These are phyloP conservation scores for Phytophthora agathidicida DNA, from an alignment of 352 stramenopile species.

Conservation along the genomic window DNA sequence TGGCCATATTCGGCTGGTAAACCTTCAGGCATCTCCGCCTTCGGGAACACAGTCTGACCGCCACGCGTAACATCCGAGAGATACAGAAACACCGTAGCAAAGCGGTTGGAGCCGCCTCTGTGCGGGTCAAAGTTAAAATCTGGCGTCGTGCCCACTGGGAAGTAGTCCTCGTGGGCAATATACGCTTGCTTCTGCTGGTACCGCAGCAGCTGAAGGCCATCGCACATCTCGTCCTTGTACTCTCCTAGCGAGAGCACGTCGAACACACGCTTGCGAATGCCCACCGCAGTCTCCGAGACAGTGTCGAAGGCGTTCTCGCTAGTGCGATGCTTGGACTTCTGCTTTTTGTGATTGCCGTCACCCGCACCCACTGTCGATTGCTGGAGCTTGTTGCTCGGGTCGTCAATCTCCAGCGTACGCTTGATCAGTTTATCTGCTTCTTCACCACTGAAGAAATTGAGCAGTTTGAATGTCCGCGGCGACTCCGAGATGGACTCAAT, in stretches of 20 bases:
- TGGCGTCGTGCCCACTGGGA: slow-evolving; percentile 57
- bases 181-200: slow-evolving; percentile 97
- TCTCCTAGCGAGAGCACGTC: slow-evolving; percentile 89
- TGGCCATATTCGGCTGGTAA: slow-evolving; percentile 64
- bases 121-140: slow-evolving; percentile 83
- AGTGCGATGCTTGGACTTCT: slow-evolving; percentile 74
- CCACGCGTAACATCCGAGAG: slow-evolving; percentile 79
- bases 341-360: slow-evolving; percentile 74
- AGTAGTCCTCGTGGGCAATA: slow-evolving; percentile 95
- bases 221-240: slow-evolving; percentile 91
- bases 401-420: slow-evolving; percentile 81
- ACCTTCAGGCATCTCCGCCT: slow-evolving; percentile 71
- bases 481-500: slow-evolving; percentile 83
- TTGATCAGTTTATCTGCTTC: slow-evolving; percentile 86
- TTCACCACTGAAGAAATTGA: slow-evolving; percentile 87
- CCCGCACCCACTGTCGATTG: slow-evolving; percentile 68
- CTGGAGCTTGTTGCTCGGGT: slow-evolving; percentile 83
- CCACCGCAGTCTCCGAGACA: slow-evolving; percentile 69
- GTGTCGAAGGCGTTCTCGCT: slow-evolving; percentile 92
- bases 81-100: slow-evolving; percentile 86
- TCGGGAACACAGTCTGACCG: slow-evolving; percentile 87
- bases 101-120: slow-evolving; percentile 79
- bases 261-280: slow-evolving; percentile 89
- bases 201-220: slow-evolving; percentile 95
- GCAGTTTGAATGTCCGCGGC: slow-evolving; percentile 84